A percentile compares a stretch with the other conserved stretches of the same genome.
Evolutionary conservation across 1,284 basidiomycete genomes (phyloP).

Genomic region (Leccinum insolens): DNA sequence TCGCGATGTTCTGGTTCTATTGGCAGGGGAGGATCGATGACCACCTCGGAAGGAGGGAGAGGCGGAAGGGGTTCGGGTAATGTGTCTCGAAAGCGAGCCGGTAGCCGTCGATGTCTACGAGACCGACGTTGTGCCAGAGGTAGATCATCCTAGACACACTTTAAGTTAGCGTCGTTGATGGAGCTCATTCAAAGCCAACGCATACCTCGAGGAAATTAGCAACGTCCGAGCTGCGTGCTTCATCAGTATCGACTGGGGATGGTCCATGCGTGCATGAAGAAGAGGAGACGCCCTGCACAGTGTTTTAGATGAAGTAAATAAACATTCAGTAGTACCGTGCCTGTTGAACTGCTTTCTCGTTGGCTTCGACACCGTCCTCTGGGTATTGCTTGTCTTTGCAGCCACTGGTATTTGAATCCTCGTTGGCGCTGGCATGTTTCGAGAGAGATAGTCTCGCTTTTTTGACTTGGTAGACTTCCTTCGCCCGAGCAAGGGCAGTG

Average conservation of each 20-base stretch:
- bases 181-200: background rate
- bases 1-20: fast-evolving
- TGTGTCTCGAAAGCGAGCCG: background rate
- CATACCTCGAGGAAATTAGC: background rate
- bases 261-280: background rate
- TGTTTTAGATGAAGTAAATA: fast-evolving
- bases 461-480: background rate
- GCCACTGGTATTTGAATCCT: fast-evolving
- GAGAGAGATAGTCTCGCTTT: background rate
- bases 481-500: background rate
- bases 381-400: fast-evolving
- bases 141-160: background rate
- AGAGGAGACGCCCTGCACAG: background rate
- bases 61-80: background rate
- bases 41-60: background rate
- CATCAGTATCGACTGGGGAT: fast-evolving
- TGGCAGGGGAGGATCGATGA: background rate
- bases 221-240: fast-evolving
- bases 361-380: background rate
- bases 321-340: fast-evolving
- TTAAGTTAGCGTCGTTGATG: background rate
- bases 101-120: background rate
- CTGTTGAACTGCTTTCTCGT: background rate
- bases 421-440: background rate
- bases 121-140: background rate